phyloP scores from a whole-genome alignment of 768 basidiomycete species.

The Leccinum disarticulatum region DNA sequence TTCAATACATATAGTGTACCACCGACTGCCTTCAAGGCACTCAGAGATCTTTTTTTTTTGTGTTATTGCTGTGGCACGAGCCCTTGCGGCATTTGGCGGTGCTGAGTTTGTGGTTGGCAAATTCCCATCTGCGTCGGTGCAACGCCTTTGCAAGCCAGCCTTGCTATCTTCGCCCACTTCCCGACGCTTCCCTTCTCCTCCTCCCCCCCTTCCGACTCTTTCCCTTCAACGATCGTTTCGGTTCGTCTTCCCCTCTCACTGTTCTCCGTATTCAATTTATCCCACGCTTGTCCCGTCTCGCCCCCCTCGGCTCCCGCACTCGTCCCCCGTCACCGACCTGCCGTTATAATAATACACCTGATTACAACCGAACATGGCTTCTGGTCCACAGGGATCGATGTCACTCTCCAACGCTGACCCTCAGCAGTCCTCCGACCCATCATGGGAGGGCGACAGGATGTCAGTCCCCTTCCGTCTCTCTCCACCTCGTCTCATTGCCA shows the following conservation, averaged over 20 bases:
- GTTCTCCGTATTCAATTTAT: not conserved
- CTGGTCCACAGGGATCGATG: conserved; percentile 29
- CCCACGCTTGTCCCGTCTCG: not conserved
- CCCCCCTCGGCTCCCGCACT: not conserved
- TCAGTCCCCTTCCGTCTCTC: conserved; percentile 36
- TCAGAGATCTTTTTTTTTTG: not conserved
- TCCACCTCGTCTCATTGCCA: conserved; percentile 4
- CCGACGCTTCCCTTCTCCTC: not conserved
- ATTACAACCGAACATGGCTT: conserved; percentile 18
- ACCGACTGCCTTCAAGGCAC: too few species aligned
- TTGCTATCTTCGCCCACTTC: conserved; percentile 25
- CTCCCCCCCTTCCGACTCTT: not conserved
- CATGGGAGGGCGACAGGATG: conserved; percentile 89
- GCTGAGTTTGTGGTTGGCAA: conserved; percentile 30
- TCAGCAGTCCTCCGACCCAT: conserved; percentile 36
- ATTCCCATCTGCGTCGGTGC: conserved; percentile 37
- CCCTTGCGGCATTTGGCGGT: conserved; percentile 30
- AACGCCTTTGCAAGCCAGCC: conserved; percentile 31
- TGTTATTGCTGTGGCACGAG: not conserved
- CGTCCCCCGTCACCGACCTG: not conserved
- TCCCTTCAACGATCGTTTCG: not conserved
- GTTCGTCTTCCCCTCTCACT: not conserved
- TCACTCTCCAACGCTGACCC: conserved; percentile 12
- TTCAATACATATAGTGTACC: too few species aligned
- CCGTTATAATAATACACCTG: conserved; percentile 2